Conservation (phyloP, 2,329 filamentous ascomycete species). For the Aspergillus neoniger region DNA sequence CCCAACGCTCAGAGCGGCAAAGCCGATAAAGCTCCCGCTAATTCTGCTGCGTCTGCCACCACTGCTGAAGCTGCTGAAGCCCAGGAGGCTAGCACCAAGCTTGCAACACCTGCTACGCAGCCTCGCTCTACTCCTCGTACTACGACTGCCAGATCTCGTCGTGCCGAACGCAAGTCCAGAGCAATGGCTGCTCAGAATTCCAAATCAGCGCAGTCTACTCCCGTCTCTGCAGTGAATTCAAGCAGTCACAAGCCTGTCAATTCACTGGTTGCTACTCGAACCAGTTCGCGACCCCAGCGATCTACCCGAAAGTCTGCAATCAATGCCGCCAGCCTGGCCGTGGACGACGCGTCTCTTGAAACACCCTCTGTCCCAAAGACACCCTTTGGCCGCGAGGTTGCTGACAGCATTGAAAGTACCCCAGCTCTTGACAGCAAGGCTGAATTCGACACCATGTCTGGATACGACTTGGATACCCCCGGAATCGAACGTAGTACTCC, state of each 20-base stretch:
- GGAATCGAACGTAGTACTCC: background rate
- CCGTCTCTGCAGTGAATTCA: background rate
- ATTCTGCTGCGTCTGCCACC: background rate
- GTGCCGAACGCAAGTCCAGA: conserved; percentile 15
- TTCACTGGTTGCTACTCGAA: background rate
- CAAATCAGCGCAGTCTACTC: background rate
- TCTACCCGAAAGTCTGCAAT: background rate
- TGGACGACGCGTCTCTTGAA: conserved; percentile 7
- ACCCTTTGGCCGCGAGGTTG: conserved; percentile 12
- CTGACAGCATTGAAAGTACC: conserved; percentile 14
- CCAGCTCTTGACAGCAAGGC: conserved; percentile 15
- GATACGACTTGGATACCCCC: background rate
- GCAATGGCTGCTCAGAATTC: background rate
- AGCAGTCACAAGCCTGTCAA: background rate
- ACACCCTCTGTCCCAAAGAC: background rate
- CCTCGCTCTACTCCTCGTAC: conserved; percentile 8
- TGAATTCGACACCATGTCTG: background rate
- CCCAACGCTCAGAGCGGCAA: conserved; percentile 15
- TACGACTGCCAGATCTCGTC: conserved; percentile 15
- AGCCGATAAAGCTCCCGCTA: conserved; percentile 9
- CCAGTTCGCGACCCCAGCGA: conserved; percentile 2
- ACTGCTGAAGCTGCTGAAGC: conserved; percentile 4
- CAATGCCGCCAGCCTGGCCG: background rate
- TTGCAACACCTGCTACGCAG: conserved; percentile 12
- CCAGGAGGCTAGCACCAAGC: conserved; percentile 3